Evolutionary conservation across 345 rosid species (phyloP).

Genomic region (Ailanthus altissimus): DNA sequence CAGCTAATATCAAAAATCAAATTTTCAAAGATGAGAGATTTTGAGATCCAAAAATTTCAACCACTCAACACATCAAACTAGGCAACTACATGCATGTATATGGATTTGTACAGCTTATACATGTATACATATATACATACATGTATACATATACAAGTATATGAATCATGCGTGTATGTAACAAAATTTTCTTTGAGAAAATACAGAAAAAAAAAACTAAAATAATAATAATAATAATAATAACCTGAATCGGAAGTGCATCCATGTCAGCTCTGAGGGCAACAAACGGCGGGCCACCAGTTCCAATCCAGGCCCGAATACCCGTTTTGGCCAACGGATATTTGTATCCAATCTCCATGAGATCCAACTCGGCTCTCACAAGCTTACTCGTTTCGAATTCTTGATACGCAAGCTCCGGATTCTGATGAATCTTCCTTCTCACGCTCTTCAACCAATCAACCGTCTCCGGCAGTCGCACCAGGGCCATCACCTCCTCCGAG

Average conservation of each 20-base stretch:
- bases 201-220: background rate
- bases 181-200: background rate
- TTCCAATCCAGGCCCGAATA: constrained; percentile 73
- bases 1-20: background rate
- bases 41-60: background rate
- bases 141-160: background rate
- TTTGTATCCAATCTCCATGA: constrained; percentile 48
- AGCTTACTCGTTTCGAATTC: constrained; percentile 64
- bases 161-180: background rate
- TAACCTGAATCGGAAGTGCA: constrained; percentile 78
- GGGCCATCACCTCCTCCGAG: constrained; percentile 37
- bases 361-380: constrained; percentile 56
- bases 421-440: constrained; percentile 71
- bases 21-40: background rate
- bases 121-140: background rate
- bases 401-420: constrained; percentile 78
- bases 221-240: background rate
- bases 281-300: constrained; percentile 73
- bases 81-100: background rate
- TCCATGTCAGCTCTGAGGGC: constrained; percentile 86
- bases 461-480: constrained; percentile 44
- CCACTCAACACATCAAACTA: background rate
- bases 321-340: constrained; percentile 75
- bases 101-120: no score
- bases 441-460: constrained; percentile 55